These are phyloP conservation scores for Diaporthe aspalathi DNA, from an alignment of 2,329 filamentous ascomycete genomes.

Conservation along the genomic window DNA sequence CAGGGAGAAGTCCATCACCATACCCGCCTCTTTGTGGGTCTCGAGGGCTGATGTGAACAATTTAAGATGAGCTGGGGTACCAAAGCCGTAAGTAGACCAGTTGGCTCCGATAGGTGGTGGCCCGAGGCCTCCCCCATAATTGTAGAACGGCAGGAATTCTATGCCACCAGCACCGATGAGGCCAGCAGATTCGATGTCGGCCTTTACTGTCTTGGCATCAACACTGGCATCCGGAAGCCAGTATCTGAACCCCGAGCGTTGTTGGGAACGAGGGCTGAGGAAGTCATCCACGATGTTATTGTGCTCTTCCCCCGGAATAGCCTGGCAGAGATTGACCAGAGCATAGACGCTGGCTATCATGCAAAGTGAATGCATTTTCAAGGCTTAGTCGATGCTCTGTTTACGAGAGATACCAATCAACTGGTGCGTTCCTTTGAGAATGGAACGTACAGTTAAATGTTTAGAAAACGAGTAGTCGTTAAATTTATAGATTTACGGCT, in stretches of 20 bases:
- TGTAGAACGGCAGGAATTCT: constrained; percentile 1
- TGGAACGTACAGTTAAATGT: background rate
- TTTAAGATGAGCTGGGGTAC: constrained; percentile 45
- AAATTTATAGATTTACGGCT: background rate
- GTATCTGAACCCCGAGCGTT: background rate
- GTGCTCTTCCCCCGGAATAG: background rate
- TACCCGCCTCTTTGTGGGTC: constrained; percentile 48
- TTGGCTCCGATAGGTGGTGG: background rate
- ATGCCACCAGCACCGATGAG: background rate
- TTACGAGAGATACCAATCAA: background rate
- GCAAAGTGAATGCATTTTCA: background rate
- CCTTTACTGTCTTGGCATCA: background rate
- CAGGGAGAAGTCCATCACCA: constrained; percentile 58
- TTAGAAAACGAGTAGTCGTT: background rate
- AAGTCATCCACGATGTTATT: background rate
- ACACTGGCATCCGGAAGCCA: constrained; percentile 10
- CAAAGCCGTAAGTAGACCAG: constrained; percentile 47
- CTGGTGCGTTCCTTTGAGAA: background rate
- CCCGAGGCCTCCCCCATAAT: constrained; percentile 1
- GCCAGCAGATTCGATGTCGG: constrained; percentile 7
- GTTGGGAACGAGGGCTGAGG: background rate
- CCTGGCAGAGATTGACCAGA: background rate
- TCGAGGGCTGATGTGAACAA: constrained; percentile 32
- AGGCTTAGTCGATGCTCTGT: background rate
- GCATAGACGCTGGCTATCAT: background rate